phyloP scores from a whole-genome alignment of 108 stramenopile genomes.

The Parmales sp. region DNA sequence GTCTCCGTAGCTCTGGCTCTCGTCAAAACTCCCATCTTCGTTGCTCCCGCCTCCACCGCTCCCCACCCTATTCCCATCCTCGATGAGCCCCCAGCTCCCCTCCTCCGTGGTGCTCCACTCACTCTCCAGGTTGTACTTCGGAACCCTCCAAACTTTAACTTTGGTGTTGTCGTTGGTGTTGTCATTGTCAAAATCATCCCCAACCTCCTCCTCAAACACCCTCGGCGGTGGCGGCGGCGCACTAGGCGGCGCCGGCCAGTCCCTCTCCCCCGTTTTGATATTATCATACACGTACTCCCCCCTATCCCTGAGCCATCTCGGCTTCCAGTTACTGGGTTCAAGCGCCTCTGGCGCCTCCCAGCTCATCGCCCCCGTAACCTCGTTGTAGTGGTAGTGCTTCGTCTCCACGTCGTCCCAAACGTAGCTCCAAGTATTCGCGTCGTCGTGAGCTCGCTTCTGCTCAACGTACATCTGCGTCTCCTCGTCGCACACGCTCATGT shows the following conservation, averaged over 20 bases:
- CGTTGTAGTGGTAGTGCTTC: constrained; percentile 60
- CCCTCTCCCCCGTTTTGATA: neutral
- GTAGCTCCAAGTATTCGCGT: constrained; percentile 9
- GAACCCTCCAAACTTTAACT: constrained; percentile 3
- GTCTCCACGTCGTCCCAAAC: constrained; percentile 52
- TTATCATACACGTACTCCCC: neutral
- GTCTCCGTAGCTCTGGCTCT: no score
- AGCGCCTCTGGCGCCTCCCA: constrained; percentile 53
- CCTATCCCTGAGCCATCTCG: neutral
- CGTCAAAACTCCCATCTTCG: no score
- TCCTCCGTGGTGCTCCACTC: no score
- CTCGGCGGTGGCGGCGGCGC: neutral
- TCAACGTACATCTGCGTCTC: neutral
- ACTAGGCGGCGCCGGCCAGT: neutral
- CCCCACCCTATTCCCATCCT: no score
- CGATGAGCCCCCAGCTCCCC: no score
- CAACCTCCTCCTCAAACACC: neutral
- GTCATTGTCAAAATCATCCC: no score
- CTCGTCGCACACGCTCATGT: neutral
- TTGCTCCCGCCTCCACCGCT: no score
- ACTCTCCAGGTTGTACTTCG: no score
- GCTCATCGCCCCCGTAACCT: constrained; percentile 42
- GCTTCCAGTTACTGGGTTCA: neutral
- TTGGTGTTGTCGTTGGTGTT: neutral
- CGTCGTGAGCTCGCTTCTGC: neutral